Base-by-base conservation (phyloP, 176 grass and related monocot species). In the Eremochloa ophiuroides region DNA sequence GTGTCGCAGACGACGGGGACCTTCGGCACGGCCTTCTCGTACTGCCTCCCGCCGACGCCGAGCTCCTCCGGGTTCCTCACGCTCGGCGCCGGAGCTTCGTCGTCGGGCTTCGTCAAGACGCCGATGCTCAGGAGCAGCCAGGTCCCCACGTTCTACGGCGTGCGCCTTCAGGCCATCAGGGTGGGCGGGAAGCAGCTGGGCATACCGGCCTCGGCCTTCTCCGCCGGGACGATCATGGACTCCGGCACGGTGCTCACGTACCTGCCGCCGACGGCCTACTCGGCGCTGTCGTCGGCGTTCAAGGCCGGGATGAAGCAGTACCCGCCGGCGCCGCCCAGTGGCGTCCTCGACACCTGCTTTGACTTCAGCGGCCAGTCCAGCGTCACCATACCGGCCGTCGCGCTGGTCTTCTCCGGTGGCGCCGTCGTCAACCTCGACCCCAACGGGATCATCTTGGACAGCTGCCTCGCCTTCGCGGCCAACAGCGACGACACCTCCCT, bases 241-340 rank as follows among this genome's bases (percentile, higher is more conserved):
- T 97, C 94, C 7, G 94, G 94, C 42, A 97, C 94, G 8, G 81
- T 97, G 43, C 90, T 97, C 85, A 90, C 84, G 5, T 78, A 85
- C 53, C 66, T 92, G 30, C 94, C 87, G 31, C 38, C 75, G 15
- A 77, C 73, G 59, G 94, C 94, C 14, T 97, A 97, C 94, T 12
- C 53, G 20, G 79, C 94, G 42, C 79, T 97, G 22, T 69, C 62
- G 75, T 44, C 71, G 2, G 94, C 87, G 31, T 97, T 94, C 83
- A 84, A 53, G 66, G 50, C 62, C 44, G 55, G 37, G 16, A 97
- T 97, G 94, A 75, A 63, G 60, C 26, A 51, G 55, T 93, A 88
- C 75, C 61, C 17, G 38, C 0, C 10, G 53, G 82, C 74, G 44
- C 30, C n/a, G 37, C 1, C 73, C 0, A 35, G 23, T n/a, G 43